These are phyloP conservation scores for Diaporthe vexans DNA, from an alignment of 2,329 filamentous ascomycete genomes.

Conservation along the genomic window DNA sequence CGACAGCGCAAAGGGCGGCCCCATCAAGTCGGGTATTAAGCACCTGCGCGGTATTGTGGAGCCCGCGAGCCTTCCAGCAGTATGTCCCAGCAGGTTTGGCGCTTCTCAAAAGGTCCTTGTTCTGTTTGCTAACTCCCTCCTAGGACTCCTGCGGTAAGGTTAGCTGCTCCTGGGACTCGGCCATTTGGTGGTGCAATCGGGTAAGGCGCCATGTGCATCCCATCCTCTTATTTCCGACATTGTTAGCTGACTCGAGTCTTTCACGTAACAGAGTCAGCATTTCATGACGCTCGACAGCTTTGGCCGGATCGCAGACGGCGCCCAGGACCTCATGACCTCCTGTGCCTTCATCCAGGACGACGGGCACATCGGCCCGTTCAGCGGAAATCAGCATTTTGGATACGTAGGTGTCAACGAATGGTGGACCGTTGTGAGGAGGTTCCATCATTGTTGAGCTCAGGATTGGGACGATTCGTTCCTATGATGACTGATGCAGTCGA, in stretches of 20 bases:
- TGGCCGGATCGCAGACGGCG: conserved; percentile 21
- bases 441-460: background rate
- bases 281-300: background rate
- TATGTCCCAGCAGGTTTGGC: background rate
- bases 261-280: background rate
- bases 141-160: background rate
- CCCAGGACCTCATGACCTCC: conserved; percentile 7
- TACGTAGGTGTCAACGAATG: background rate
- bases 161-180: conserved; percentile 19
- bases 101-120: too few species aligned
- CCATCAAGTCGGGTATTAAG: background rate
- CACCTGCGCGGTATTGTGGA: background rate
- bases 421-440: background rate
- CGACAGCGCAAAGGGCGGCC: accelerated
- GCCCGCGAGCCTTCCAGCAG: background rate
- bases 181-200: conserved; percentile 28
- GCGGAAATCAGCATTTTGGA: background rate
- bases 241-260: background rate
- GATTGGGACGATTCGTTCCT: background rate
- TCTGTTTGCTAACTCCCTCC: background rate
- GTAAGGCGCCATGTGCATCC: background rate
- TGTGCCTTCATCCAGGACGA: conserved; percentile 10
- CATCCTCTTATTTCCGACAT: background rate
- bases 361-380: background rate
- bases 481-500: background rate